These are phyloP conservation scores for Sungouiozyma intestinalis DNA, from an alignment of 805 yeast genomes.

Conservation along the genomic window DNA sequence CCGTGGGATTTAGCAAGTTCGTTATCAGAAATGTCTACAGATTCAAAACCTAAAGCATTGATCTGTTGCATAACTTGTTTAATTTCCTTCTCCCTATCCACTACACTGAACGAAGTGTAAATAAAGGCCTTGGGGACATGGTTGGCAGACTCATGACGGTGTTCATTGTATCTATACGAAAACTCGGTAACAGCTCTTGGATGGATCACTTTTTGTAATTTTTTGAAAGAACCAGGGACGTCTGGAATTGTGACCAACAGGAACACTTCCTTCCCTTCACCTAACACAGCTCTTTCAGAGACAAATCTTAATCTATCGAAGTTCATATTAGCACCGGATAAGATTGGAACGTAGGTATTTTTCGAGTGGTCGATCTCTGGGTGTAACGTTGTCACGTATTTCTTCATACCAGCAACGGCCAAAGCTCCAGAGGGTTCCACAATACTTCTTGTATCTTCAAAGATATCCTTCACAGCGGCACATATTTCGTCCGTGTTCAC, in stretches of 20 bases:
- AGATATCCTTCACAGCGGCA: conserved; percentile 95
- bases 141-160: conserved; percentile 26
- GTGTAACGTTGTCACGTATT: conserved; percentile 51
- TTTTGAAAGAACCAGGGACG: conserved; percentile 77
- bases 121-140: conserved; percentile 55
- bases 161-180: conserved; percentile 64
- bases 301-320: conserved; percentile 93
- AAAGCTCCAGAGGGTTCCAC: conserved; percentile 98
- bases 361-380: conserved; percentile 62
- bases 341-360: conserved; percentile 69
- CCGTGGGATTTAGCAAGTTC: conserved; percentile 96
- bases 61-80: conserved; percentile 50
- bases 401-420: conserved; percentile 88
- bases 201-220: conserved; percentile 63
- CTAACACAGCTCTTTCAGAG: conserved; percentile 94
- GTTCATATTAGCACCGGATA: conserved; percentile 97
- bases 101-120: conserved; percentile 79
- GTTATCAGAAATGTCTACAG: conserved; percentile 79
- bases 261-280: conserved; percentile 95
- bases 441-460: conserved; percentile 88
- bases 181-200: conserved; percentile 94
- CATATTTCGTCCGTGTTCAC: conserved; percentile 89
- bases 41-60: conserved; percentile 55
- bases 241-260: conserved; percentile 87
- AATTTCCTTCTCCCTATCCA: conserved; percentile 65